A percentile compares a stretch with the other conserved stretches of the same genome.
These are phyloP conservation scores for Vitis vinifera DNA, from an alignment of 164 flowering plant species.

Conservation along the genomic window DNA sequence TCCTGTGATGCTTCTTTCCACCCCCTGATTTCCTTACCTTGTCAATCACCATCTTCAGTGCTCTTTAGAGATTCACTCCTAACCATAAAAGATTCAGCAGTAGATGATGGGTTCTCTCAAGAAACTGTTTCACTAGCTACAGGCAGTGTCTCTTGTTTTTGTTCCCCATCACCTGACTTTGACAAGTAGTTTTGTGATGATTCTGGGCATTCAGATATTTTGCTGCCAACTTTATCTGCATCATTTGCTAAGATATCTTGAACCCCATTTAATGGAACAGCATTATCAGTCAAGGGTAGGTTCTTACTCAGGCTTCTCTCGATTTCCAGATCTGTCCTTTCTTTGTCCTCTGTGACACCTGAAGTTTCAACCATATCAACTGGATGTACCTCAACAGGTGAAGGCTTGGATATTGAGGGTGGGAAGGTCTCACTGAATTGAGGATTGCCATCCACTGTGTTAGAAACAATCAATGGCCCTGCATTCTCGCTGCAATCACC, in stretches of 20 bases:
- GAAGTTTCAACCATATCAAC: constrained; percentile 7
- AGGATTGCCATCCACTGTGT: background rate
- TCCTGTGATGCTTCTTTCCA: background rate
- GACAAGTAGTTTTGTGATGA: background rate
- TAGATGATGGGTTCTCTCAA: background rate
- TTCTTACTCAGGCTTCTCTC: background rate
- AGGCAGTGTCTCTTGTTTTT: background rate
- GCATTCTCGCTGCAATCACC: constrained; percentile 3
- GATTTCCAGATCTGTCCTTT: constrained; percentile 2
- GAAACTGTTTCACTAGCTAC: constrained; percentile 1
- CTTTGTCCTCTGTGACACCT: constrained; percentile 6
- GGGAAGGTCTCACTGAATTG: constrained; percentile 5
- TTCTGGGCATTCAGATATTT: background rate
- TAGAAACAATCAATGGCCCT: background rate
- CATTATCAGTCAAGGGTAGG: too few relatives aligned
- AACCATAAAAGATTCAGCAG: background rate
- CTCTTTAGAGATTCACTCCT: background rate
- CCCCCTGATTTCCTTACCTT: background rate
- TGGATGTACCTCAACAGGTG: constrained; percentile 5
- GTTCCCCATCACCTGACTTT: background rate
- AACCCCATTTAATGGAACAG: background rate
- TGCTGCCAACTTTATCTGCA: background rate
- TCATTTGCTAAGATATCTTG: background rate
- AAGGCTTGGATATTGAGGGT: background rate
- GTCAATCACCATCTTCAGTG: background rate